Conservation (phyloP, 2,329 filamentous ascomycete genomes). For the Fusarium metavorans region DNA sequence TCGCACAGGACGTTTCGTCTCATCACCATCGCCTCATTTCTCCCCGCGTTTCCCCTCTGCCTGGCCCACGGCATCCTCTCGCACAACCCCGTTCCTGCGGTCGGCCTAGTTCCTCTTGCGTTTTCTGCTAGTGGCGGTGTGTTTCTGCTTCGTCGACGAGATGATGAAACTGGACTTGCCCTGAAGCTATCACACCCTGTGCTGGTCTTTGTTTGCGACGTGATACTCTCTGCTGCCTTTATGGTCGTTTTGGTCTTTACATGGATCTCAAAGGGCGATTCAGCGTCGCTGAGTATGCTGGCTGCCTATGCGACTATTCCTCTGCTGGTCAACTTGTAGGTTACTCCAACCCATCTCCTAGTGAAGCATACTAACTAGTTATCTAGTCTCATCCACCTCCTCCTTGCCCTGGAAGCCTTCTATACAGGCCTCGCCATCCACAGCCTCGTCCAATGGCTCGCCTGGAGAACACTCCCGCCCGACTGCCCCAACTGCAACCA, state of each 20-base stretch:
- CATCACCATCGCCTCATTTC: conserved; percentile 50
- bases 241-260: conserved; percentile 57
- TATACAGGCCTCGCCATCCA: conserved; percentile 56
- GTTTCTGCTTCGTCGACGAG: conserved; percentile 38
- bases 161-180: conserved; percentile 2
- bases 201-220: conserved; percentile 53
- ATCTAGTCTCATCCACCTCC: conserved; percentile 52
- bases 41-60: conserved; percentile 55
- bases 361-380: conserved; percentile 1
- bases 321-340: conserved; percentile 56
- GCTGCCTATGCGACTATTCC: conserved; percentile 58
- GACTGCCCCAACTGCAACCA: conserved; percentile 57
- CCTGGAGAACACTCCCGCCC: conserved; percentile 53
- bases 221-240: conserved; percentile 50
- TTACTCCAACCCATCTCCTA: background rate
- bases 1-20: conserved; percentile 48
- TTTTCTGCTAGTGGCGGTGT: conserved; percentile 49
- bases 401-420: conserved; percentile 53
- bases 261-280: conserved; percentile 48
- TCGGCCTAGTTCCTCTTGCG: conserved; percentile 55
- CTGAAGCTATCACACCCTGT: conserved; percentile 45
- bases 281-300: conserved; percentile 53
- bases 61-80: conserved; percentile 54
- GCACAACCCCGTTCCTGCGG: conserved; percentile 49
- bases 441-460: conserved; percentile 53